A percentile compares a stretch with the other conserved stretches of the same genome.
These are phyloP conservation scores for Conticribra guillardii DNA, from an alignment of 108 stramenopile species.

Conservation along the genomic window DNA sequence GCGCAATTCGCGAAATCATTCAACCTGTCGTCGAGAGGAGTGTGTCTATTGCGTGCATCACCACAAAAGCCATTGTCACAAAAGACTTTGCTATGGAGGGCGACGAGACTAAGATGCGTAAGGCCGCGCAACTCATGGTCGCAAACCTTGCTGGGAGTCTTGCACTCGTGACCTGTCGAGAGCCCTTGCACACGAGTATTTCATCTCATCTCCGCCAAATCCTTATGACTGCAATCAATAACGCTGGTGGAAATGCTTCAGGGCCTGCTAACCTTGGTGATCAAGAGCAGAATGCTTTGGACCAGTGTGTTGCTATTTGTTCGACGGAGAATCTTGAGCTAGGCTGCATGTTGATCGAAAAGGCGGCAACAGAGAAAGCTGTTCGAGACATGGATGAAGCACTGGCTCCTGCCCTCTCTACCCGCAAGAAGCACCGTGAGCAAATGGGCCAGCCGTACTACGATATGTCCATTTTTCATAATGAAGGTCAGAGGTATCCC, in stretches of 20 bases:
- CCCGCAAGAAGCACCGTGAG: constrained; percentile 85
- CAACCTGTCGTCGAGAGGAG: constrained; percentile 98
- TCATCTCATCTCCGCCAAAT: constrained; percentile 95
- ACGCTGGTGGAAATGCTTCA: constrained; percentile 18
- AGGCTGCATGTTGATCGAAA: constrained; percentile 98
- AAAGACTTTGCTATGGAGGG: constrained; percentile 99
- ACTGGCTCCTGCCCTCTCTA: constrained; percentile 66
- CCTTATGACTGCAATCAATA: constrained; percentile 52
- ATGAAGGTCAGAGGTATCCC: constrained; percentile 83
- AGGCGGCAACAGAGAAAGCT: constrained; percentile 99
- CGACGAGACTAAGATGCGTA: constrained; percentile 94
- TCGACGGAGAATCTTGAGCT: constrained; percentile 96
- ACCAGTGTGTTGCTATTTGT: constrained; percentile 93
- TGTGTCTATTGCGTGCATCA: constrained; percentile 98
- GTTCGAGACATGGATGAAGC: constrained; percentile 95
- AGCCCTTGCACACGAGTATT: constrained; percentile 93
- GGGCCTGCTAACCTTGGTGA: constrained; percentile 66
- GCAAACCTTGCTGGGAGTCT: constrained; percentile 97
- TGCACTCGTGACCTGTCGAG: constrained; percentile 96
- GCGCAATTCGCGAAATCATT: constrained; percentile 98
- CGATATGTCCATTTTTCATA: constrained; percentile 94
- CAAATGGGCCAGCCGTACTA: constrained; percentile 89
- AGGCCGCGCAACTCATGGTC: constrained; percentile 98
- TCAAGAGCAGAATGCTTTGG: constrained; percentile 78
- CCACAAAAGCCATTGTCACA: constrained; percentile 96